phyloP scores from a whole-genome alignment of 2,329 filamentous ascomycete genomes.

The Ampelomyces quisqualis region DNA sequence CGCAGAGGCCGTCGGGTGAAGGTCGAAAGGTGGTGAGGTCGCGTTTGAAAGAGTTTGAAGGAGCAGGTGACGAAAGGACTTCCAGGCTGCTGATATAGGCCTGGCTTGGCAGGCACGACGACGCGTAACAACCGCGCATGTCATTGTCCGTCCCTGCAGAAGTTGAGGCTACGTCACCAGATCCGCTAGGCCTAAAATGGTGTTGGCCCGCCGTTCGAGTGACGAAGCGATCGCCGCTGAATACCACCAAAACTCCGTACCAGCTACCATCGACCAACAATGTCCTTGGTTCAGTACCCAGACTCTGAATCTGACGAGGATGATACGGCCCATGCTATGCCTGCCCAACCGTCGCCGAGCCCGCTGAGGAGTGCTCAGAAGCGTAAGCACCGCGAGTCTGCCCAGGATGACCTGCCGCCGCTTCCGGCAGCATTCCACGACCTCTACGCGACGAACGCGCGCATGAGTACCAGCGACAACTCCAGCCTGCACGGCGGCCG shows the following conservation, averaged over 20 bases:
- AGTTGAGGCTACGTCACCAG: conserved; percentile 30
- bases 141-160: conserved; percentile 27
- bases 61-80: conserved; percentile 17
- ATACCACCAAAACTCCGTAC: conserved; percentile 18
- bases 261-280: too few species aligned
- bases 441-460: conserved; percentile 80
- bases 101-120: conserved; percentile 39
- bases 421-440: conserved; percentile 82
- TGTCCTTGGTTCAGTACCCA: conserved; percentile 38
- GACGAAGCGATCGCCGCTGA: conserved; percentile 20
- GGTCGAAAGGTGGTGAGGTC: not conserved
- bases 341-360: conserved; percentile 12
- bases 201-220: conserved; percentile 13
- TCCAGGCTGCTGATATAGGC: conserved; percentile 22
- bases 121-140: conserved; percentile 27
- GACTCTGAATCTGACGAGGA: conserved; percentile 61
- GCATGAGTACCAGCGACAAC: conserved; percentile 77
- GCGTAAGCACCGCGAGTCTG: conserved; percentile 33
- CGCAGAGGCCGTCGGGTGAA: not conserved
- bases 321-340: conserved; percentile 17
- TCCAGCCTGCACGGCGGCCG: conserved; percentile 83
- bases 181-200: conserved; percentile 24
- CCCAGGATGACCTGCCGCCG: conserved; percentile 59
- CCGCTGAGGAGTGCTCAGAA: conserved; percentile 22
- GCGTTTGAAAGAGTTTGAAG: conserved; percentile 6